phyloP scores from a whole-genome alignment of 306 rosid genomes.

The Mimosa bimucronata region DNA sequence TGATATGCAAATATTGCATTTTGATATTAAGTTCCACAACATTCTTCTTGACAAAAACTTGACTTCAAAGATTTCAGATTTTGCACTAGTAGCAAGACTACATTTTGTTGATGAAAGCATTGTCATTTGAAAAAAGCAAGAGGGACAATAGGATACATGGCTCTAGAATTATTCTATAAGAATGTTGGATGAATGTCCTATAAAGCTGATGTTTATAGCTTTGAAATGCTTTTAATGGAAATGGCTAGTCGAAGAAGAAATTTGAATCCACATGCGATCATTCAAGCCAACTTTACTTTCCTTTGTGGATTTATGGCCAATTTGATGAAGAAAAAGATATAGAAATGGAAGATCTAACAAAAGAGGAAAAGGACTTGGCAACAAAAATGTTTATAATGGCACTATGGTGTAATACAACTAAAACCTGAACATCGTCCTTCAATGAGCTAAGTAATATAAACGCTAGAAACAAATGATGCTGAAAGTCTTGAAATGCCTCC shows the following conservation, averaged over 20 bases:
- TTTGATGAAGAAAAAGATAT: neutral
- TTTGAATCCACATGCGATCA: too few relatives aligned
- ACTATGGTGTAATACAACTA: constrained; percentile 42
- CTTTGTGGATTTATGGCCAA: constrained; percentile 2
- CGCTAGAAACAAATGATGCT: constrained; percentile 26
- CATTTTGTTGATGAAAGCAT: neutral
- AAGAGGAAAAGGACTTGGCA: constrained; percentile 9
- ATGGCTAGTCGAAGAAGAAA: too few relatives aligned
- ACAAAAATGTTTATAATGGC: constrained; percentile 37
- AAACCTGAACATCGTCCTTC: constrained; percentile 34
- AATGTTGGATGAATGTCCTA: constrained; percentile 31
- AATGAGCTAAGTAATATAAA: constrained; percentile 36
- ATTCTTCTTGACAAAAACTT: constrained; percentile 24
- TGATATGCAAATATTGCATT: constrained; percentile 29
- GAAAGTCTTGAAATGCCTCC: constrained; percentile 34
- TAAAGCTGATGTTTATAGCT: constrained; percentile 36
- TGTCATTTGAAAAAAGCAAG: constrained; percentile 14
- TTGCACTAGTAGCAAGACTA: constrained; percentile 17
- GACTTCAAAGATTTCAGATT: constrained; percentile 2
- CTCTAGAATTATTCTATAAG: constrained; percentile 24
- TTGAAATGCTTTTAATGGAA: constrained; percentile 33
- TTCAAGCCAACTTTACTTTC: too few relatives aligned
- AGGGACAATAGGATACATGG: constrained; percentile 34
- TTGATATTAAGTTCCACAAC: constrained; percentile 36
- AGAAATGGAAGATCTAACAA: neutral